These are phyloP conservation scores for Coemansia sp. DNA, from an alignment of 192 early-diverging fungal genomes.

Conservation along the genomic window DNA sequence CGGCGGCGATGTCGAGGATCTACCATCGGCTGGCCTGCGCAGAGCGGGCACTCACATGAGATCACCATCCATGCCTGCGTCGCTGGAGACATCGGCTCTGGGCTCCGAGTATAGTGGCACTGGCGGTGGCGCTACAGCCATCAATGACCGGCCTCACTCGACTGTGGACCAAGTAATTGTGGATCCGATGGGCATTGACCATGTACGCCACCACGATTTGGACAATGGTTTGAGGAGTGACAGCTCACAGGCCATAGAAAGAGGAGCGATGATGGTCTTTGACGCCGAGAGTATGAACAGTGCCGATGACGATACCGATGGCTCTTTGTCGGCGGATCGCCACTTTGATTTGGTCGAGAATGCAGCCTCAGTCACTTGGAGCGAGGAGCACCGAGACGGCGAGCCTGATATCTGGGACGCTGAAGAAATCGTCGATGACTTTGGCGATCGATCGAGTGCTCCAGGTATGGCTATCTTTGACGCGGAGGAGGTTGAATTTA, in stretches of 20 bases:
- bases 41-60: conserved; percentile 10
- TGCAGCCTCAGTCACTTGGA: conserved; percentile 23
- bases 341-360: conserved; percentile 49
- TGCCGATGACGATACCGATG: conserved; percentile 5
- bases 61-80: conserved; percentile 28
- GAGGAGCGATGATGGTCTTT: neutral
- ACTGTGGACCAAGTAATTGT: conserved; percentile 2
- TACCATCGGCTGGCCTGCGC: conserved; percentile 13
- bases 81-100: conserved; percentile 3
- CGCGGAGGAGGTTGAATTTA: conserved; percentile 13
- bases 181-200: conserved; percentile 1
- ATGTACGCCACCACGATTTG: neutral
- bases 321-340: neutral
- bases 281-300: conserved; percentile 37
- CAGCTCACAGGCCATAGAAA: neutral
- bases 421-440: conserved; percentile 19
- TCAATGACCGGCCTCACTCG: conserved; percentile 19
- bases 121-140: neutral
- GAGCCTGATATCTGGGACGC: conserved; percentile 30
- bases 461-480: neutral
- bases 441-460: neutral
- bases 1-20: conserved; percentile 17
- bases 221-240: neutral
- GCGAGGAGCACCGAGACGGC: neutral
- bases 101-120: conserved; percentile 4